Evolutionary conservation across 495 filamentous ascomycete species (phyloP), one percentile per base, ranked within the genome.

Genomic region (Daldinia childiae): DNA sequence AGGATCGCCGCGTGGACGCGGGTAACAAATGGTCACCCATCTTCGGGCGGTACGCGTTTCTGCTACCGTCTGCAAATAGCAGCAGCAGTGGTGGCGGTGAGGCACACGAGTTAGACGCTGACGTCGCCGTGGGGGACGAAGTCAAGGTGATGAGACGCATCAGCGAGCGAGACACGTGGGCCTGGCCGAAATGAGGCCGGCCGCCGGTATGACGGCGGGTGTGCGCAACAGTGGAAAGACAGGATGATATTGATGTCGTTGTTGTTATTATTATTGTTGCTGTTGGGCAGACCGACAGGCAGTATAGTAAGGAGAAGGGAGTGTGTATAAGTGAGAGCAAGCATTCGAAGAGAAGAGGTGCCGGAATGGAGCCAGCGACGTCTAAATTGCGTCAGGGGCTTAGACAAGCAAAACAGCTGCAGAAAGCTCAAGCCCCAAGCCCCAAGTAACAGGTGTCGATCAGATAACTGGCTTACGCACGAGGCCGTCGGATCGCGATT

Each of bases 31-130:
- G 87, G 77, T 89, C 86, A 78, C 93, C 93, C 41, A 87, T 95
- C 0, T 96, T 95, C 87, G 93, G 93, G 24, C 82, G 93, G 51
- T 97, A 96, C 81, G 89, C 84, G 4, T 96, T 94, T 75, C 75
- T 91, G 48, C 82, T 36, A 4, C 56, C 39, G 41, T 64, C 52
- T 17, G 4, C 15, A 26, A 41, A 60, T 24, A 34, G 5, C 5
- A 38, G 39, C 39, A 3, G 24, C 4, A 26, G 45, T 8, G 50
- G 19, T 9, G 9, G 39, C 4, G 48, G 34, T 0, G 58, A 54
- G 15, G 50, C 15, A 4, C 75, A 54, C 26, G 74, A 63, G 34
- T 64, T 74, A 4, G 60, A 70, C 63, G 27, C 74, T 29, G 68
- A 74, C 50, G 79, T 95, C 38, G 80, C 78, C 4, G 87, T 95